Evolutionary conservation across 2,329 filamentous ascomycete species (phyloP).

Genomic region (Scedosporium dehoogii): DNA sequence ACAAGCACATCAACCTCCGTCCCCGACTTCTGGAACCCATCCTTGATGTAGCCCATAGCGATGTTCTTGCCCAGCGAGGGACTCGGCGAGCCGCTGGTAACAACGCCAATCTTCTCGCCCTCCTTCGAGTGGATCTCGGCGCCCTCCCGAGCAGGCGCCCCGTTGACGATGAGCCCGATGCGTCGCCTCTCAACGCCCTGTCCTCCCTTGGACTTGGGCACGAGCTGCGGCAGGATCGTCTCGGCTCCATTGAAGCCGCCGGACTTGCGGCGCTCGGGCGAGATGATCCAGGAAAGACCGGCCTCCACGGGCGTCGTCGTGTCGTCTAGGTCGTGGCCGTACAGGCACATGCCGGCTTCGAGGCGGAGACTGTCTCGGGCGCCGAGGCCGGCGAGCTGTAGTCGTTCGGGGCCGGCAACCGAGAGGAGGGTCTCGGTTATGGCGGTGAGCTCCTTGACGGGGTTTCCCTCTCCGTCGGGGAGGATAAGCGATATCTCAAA

Average conservation of each 20-base stretch:
- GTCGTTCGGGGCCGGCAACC: conserved; percentile 46
- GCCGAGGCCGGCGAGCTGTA: conserved; percentile 79
- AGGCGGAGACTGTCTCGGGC: conserved; percentile 86
- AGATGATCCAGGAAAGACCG: conserved; percentile 66
- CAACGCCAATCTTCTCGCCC: conserved; percentile 59
- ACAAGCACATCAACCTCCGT: conserved; percentile 73
- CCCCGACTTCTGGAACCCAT: conserved; percentile 72
- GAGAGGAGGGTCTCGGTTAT: conserved; percentile 57
- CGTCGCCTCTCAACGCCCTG: conserved; percentile 60
- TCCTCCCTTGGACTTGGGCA: conserved; percentile 62
- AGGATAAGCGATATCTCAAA: conserved; percentile 82
- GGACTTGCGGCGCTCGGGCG: conserved; percentile 57
- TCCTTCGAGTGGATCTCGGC: conserved; percentile 61
- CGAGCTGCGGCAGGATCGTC: conserved; percentile 67
- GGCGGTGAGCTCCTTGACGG: conserved; percentile 39
- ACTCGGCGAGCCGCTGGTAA: conserved; percentile 86
- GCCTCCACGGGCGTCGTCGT: conserved; percentile 50
- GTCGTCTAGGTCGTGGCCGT: conserved; percentile 94
- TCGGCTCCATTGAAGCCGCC: conserved; percentile 81
- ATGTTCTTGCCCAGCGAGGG: conserved; percentile 84
- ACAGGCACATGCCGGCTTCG: conserved; percentile 98
- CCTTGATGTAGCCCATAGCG: conserved; percentile 86
- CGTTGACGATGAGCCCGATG: conserved; percentile 73
- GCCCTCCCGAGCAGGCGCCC: conserved; percentile 83
- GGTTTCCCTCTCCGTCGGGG: conserved; percentile 29